Base-by-base conservation (phyloP, 208 protist genomes). In the Leishmania tarentolae region DNA sequence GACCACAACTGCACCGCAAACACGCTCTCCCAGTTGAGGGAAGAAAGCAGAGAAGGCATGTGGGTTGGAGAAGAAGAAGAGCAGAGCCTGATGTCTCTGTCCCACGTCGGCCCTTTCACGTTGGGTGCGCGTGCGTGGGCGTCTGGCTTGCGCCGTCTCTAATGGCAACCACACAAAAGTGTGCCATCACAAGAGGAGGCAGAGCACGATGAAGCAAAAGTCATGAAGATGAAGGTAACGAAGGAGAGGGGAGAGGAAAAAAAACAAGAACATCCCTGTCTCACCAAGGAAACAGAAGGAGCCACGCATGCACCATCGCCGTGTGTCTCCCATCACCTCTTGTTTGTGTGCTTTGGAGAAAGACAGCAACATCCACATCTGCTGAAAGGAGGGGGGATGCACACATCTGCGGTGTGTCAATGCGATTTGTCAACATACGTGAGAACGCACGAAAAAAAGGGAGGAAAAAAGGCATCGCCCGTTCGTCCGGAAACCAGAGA, bases 31-130 rank as follows among this genome's bases (percentile, higher is more conserved):
- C 13, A 47, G 17, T 28, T 19, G 21, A 11, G 61, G 44, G 31
- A 31, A 47, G 52, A 57, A n/a, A 63, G 2, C 15, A n/a, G 17
- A 37, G 40, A 57, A 47, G 37, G 7, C 21, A n/a, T 46, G 6
- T 44, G 7, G 63, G 63, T 21, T 6, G 35, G 63, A 21, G 8
- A 7, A 21, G 21, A 15, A 24, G 31, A 40, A 21, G 42, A 40
- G 66, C 66, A 11, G 66, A 71, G 40, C 66, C 0, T 71, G 40
- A 71, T 71, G 66, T 71, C 40, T 47, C 66, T 71, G 40, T 21
- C 66, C 37, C 15, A 13, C 40, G 40, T 47, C 40, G 24, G 40
- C n/a, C 24, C 66, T 46, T 24, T 46, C 66, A 6, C 66, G 13
- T 24, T 71, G n/a, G 65, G 19, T 28, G 13, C 44, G 31, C 24